A percentile compares a stretch with the other conserved stretches of the same genome.
These are phyloP conservation scores for Dendrobium catenatum DNA, from an alignment of 106 monocot species.

Conservation along the genomic window DNA sequence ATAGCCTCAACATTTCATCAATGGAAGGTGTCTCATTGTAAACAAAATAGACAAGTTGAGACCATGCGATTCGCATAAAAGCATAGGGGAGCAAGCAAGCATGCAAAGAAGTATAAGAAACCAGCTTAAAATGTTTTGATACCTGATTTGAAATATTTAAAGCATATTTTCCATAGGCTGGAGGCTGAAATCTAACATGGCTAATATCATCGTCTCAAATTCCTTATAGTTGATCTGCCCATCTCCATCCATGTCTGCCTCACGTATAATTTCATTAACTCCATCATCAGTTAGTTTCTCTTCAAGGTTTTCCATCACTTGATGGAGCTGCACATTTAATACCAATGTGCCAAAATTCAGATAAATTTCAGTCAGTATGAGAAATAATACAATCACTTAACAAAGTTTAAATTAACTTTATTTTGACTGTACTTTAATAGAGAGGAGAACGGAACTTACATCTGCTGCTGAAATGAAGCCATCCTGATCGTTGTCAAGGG, in stretches of 20 bases:
- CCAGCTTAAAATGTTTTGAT: too few relatives aligned
- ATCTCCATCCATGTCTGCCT: constrained; percentile 29
- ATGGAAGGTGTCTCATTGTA: too few relatives aligned
- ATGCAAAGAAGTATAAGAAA: too few relatives aligned
- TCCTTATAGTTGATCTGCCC: constrained; percentile 29
- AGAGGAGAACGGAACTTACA: constrained; percentile 6
- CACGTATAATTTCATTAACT: constrained; percentile 29
- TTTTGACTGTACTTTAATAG: background rate
- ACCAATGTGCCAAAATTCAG: background rate
- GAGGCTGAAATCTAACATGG: constrained; percentile 11
- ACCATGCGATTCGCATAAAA: too few relatives aligned
- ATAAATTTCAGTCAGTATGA: background rate
- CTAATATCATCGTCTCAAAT: constrained; percentile 28
- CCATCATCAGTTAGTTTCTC: constrained; percentile 26
- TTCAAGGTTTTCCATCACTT: constrained; percentile 30
- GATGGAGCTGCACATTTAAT: constrained; percentile 14
- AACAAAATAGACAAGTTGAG: too few relatives aligned
- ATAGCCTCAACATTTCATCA: too few relatives aligned
- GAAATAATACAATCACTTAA: background rate
- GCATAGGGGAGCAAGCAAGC: too few relatives aligned
- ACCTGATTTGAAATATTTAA: too few relatives aligned
- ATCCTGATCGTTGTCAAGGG: constrained; percentile 37
- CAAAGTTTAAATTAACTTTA: background rate
- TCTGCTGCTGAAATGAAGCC: constrained; percentile 42
- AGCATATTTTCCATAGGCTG: too few relatives aligned